Evolutionary conservation across 257 asterid genomes (phyloP).

Genomic region (Mentha longifolia): DNA sequence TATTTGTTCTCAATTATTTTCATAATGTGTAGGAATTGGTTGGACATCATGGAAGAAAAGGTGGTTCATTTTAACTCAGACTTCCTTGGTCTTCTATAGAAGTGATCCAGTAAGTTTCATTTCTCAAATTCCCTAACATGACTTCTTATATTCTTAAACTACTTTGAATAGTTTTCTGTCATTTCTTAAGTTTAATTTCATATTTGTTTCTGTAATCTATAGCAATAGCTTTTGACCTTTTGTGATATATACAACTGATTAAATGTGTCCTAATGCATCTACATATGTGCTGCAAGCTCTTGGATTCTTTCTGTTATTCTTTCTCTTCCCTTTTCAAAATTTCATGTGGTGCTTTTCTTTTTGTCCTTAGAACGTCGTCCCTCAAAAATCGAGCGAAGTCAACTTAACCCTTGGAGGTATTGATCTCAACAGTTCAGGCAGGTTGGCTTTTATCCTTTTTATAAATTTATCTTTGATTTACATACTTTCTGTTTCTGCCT

Average conservation of each 20-base stretch:
- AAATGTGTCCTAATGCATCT: too few species aligned
- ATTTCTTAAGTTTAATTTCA: too few species aligned
- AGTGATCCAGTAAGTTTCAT: slow-evolving; percentile 89
- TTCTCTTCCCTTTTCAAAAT: background rate
- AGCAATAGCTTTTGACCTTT: too few species aligned
- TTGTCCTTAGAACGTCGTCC: slow-evolving; percentile 64
- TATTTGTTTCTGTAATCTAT: too few species aligned
- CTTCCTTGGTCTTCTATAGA: slow-evolving; percentile 97
- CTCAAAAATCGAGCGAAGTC: slow-evolving; percentile 83
- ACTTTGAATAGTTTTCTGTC: too few species aligned
- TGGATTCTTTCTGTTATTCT: background rate
- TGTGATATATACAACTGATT: too few species aligned
- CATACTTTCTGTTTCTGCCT: slow-evolving; percentile 17
- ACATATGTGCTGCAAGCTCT: background rate
- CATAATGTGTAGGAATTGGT: slow-evolving; percentile 75
- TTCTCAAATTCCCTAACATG: background rate
- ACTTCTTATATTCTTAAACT: too few species aligned
- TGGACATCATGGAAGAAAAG: slow-evolving; percentile 99
- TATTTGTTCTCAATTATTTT: slow-evolving; percentile 26
- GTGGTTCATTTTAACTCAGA: slow-evolving; percentile 95
- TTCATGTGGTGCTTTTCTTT: slow-evolving; percentile 6
- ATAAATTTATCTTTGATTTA: slow-evolving; percentile 14
- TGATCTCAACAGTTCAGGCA: slow-evolving; percentile 99
- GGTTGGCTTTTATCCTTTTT: slow-evolving; percentile 63
- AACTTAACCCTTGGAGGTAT: slow-evolving; percentile 99